These are phyloP conservation scores for Globisporangium canariense DNA, from an alignment of 352 stramenopile genomes.

Conservation along the genomic window DNA sequence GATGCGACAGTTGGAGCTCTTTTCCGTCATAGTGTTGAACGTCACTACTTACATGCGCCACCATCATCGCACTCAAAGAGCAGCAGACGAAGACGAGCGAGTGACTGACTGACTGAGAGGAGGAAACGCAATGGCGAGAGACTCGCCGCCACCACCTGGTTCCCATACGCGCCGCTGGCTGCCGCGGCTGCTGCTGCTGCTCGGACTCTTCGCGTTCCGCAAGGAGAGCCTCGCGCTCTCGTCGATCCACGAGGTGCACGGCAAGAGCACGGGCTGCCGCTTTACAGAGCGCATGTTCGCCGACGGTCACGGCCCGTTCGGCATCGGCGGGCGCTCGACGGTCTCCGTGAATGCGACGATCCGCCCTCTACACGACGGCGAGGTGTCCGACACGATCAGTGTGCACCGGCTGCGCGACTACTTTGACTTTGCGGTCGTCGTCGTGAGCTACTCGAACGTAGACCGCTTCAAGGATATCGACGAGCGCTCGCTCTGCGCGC, in stretches of 20 bases:
- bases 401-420: slow-evolving; percentile 69
- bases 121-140: not conserved
- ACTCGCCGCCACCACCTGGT: not conserved
- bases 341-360: slow-evolving; percentile 50
- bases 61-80: not conserved
- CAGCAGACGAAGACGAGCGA: not conserved
- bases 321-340: slow-evolving; percentile 39
- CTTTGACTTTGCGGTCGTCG: slow-evolving; percentile 72
- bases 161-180: slow-evolving; percentile 8
- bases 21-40: not conserved
- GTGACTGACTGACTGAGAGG: not conserved
- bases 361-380: slow-evolving; percentile 39
- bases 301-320: slow-evolving; percentile 50
- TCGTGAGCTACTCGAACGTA: slow-evolving; percentile 57
- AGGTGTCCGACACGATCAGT: slow-evolving; percentile 69
- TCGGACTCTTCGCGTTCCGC: slow-evolving; percentile 25
- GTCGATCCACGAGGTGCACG: slow-evolving; percentile 62
- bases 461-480: slow-evolving; percentile 41
- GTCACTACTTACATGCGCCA: not conserved
- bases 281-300: slow-evolving; percentile 83
- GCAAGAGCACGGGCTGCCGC: slow-evolving; percentile 51
- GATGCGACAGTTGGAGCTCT: slow-evolving; percentile 31
- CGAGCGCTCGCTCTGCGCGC: slow-evolving; percentile 49
- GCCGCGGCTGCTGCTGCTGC: slow-evolving; percentile 27
- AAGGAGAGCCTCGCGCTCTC: slow-evolving; percentile 27